phyloP scores from a whole-genome alignment of 495 filamentous ascomycete genomes.

The Pyrenula aspistea region DNA sequence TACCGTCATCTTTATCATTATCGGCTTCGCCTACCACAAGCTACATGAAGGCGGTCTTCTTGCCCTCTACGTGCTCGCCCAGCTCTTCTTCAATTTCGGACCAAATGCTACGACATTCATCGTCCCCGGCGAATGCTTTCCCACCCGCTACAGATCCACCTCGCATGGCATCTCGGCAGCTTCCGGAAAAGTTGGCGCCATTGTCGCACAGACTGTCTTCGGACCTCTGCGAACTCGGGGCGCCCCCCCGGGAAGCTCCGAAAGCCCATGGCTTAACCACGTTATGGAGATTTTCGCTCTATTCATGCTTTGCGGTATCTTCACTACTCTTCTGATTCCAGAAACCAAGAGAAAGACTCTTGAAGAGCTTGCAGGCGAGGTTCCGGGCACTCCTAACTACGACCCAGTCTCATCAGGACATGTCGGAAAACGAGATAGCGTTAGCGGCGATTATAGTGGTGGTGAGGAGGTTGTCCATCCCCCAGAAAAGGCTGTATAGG shows the following conservation, averaged over 20 bases:
- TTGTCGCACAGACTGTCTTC: slow-evolving; percentile 35
- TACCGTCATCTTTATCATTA: slow-evolving; percentile 63
- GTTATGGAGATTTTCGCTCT: slow-evolving; percentile 70
- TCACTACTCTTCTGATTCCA: slow-evolving; percentile 54
- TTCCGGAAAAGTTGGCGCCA: slow-evolving; percentile 72
- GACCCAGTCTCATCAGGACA: slow-evolving; percentile 5
- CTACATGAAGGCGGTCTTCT: slow-evolving; percentile 40
- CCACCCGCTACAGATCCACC: slow-evolving; percentile 73
- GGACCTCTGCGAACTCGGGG: slow-evolving; percentile 32
- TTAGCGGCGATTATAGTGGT: background rate
- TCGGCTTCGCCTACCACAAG: slow-evolving; percentile 58
- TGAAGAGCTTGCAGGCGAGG: slow-evolving; percentile 44
- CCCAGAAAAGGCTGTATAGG: background rate
- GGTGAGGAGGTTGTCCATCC: background rate
- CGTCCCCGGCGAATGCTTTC: slow-evolving; percentile 82
- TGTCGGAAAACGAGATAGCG: slow-evolving; percentile 1
- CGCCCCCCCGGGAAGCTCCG: slow-evolving; percentile 19
- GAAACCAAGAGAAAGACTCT: slow-evolving; percentile 66
- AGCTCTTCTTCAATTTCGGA: slow-evolving; percentile 81
- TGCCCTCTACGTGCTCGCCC: slow-evolving; percentile 67
- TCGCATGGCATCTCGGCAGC: slow-evolving; percentile 79
- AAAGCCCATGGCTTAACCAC: slow-evolving; percentile 61
- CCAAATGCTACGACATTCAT: slow-evolving; percentile 88
- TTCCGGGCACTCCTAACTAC: slow-evolving; percentile 9
- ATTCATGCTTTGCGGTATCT: slow-evolving; percentile 64